These are phyloP conservation scores for Beauveria sp. DNA, from an alignment of 2,329 filamentous ascomycete genomes.

Conservation along the genomic window DNA sequence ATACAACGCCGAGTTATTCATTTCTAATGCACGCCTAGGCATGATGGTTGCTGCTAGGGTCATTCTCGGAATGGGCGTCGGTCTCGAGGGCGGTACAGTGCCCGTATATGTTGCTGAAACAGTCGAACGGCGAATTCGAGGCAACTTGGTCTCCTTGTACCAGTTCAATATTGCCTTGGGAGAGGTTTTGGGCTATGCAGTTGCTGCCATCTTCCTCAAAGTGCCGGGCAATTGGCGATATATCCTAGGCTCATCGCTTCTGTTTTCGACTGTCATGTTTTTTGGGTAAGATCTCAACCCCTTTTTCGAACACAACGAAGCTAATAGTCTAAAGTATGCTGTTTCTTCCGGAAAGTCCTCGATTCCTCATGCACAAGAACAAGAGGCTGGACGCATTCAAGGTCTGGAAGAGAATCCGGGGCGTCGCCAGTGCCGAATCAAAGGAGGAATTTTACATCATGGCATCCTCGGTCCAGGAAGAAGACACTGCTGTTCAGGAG, in stretches of 20 bases:
- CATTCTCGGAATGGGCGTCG: slow-evolving; percentile 62
- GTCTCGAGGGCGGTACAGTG: slow-evolving; percentile 66
- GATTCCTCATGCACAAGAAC: slow-evolving; percentile 64
- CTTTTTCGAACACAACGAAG: slow-evolving; percentile 36
- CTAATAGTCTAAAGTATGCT: slow-evolving; percentile 48
- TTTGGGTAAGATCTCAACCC: slow-evolving; percentile 19
- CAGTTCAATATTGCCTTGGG: slow-evolving; percentile 71
- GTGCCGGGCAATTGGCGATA: slow-evolving; percentile 65
- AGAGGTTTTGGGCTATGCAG: slow-evolving; percentile 65
- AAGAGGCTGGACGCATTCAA: slow-evolving; percentile 37
- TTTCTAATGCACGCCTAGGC: slow-evolving; percentile 19
- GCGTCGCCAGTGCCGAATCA: slow-evolving; percentile 46
- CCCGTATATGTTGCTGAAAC: slow-evolving; percentile 69
- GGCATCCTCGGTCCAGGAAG: slow-evolving; percentile 52
- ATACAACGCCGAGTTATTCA: background rate
- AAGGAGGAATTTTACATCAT: slow-evolving; percentile 66
- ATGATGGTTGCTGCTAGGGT: slow-evolving; percentile 65
- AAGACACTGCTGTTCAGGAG: slow-evolving; percentile 45
- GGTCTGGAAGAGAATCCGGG: slow-evolving; percentile 68
- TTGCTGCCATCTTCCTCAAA: slow-evolving; percentile 65
- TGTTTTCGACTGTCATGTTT: slow-evolving; percentile 50
- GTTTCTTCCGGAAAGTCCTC: slow-evolving; percentile 62
- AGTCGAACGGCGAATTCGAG: slow-evolving; percentile 57
- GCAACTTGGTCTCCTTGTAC: slow-evolving; percentile 66
- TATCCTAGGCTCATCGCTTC: slow-evolving; percentile 63